A percentile compares a stretch with the other conserved stretches of the same genome.
These are phyloP conservation scores for Peronospora destructor DNA, from an alignment of 352 stramenopile genomes.

Conservation along the genomic window DNA sequence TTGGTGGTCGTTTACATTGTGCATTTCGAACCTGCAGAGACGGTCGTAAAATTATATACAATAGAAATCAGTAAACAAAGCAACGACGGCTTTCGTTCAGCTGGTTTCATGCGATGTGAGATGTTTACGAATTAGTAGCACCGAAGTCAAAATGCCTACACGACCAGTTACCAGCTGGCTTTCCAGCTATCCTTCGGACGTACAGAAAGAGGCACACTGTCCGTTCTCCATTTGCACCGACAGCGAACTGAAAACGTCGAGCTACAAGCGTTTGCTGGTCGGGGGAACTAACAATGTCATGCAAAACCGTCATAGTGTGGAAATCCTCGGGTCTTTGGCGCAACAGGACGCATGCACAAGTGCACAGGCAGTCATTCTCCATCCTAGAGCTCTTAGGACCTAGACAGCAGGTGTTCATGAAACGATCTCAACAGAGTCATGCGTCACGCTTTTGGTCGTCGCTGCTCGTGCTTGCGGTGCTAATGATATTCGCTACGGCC, in stretches of 20 bases:
- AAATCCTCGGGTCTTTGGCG: slow-evolving; percentile 3
- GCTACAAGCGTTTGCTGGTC: slow-evolving; percentile 15
- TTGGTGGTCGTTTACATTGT: too few species aligned
- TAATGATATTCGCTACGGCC: slow-evolving; percentile 3
- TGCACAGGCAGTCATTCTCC: slow-evolving; percentile 12
- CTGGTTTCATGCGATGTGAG: slow-evolving; percentile 13
- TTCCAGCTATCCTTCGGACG: slow-evolving; percentile 7
- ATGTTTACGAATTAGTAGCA: slow-evolving; percentile 4
- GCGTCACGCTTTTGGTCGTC: slow-evolving; percentile 7
- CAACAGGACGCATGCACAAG: slow-evolving; percentile 9
- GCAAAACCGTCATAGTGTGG: slow-evolving; percentile 7
- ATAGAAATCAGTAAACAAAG: not conserved
- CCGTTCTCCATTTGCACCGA: slow-evolving; percentile 6
- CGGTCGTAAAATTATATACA: not conserved
- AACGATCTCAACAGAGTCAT: slow-evolving; percentile 9
- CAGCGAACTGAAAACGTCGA: too few species aligned
- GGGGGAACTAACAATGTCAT: slow-evolving; percentile 19
- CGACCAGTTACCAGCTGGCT: slow-evolving; percentile 25
- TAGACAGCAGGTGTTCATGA: slow-evolving; percentile 15
- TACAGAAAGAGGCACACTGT: slow-evolving; percentile 16
- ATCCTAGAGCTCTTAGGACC: slow-evolving; percentile 1
- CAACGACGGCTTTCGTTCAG: slow-evolving; percentile 1
- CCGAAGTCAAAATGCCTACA: not conserved
- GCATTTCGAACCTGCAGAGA: too few species aligned
- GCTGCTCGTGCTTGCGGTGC: slow-evolving; percentile 11